Evolutionary conservation across 305 asterid species (phyloP).

Genomic region (Solanum hybrid): DNA sequence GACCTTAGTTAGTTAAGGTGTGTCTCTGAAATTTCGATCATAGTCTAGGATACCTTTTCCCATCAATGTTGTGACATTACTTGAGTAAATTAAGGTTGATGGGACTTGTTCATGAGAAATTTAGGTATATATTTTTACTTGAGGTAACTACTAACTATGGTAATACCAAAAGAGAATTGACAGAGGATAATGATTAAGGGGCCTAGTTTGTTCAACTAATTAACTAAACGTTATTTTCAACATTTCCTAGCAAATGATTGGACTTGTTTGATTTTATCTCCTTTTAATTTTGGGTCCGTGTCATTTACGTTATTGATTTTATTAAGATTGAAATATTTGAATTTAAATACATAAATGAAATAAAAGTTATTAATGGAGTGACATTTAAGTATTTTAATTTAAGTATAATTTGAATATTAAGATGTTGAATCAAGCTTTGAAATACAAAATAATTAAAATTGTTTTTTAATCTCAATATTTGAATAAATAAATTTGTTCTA

Average conservation of each 20-base stretch:
- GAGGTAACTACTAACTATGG: background rate
- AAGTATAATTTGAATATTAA: background rate
- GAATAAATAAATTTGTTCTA: background rate
- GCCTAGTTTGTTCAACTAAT: background rate
- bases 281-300: background rate
- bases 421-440: background rate
- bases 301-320: background rate
- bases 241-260: background rate
- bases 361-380: background rate
- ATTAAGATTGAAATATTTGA: background rate
- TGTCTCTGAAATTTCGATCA: too few species aligned
- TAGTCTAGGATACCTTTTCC: background rate
- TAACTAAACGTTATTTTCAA: background rate
- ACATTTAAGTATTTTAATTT: background rate
- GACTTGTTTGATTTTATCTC: background rate
- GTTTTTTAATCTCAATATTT: too few species aligned
- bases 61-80: background rate
- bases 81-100: background rate
- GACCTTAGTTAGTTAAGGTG: rapidly evolving
- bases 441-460: background rate
- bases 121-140: background rate
- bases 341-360: background rate
- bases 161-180: background rate
- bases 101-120: background rate
- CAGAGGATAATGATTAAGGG: background rate